phyloP scores from a whole-genome alignment of 2,329 filamentous ascomycete species.

The Phialophora verrucosa region DNA sequence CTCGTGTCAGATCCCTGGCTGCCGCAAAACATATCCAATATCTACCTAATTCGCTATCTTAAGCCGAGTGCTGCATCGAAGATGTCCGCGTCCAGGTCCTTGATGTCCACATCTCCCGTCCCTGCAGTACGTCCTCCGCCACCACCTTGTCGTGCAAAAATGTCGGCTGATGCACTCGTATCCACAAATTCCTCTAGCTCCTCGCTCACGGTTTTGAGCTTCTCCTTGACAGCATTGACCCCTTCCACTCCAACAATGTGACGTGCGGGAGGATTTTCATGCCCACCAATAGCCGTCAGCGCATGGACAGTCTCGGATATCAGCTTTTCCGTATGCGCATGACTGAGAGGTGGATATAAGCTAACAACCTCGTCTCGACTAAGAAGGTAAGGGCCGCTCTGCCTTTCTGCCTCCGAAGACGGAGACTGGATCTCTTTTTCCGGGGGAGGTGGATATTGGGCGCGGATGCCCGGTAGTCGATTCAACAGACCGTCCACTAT shows the following conservation, averaged over 20 bases:
- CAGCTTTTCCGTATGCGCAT: conserved; percentile 71
- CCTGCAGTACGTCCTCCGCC: conserved; percentile 23
- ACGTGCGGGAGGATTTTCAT: conserved; percentile 91
- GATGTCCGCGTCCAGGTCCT: conserved; percentile 29
- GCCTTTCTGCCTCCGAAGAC: conserved; percentile 36
- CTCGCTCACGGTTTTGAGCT: conserved; percentile 93
- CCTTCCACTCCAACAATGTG: conserved; percentile 95
- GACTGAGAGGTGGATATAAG: conserved; percentile 75
- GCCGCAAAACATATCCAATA: neutral
- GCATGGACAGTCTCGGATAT: conserved; percentile 91
- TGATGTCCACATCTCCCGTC: conserved; percentile 28
- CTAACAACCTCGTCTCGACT: conserved; percentile 58
- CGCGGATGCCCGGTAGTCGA: conserved; percentile 68
- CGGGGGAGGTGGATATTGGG: conserved; percentile 43
- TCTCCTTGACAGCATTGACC: conserved; percentile 87
- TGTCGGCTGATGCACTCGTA: conserved; percentile 80
- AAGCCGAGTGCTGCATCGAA: conserved; percentile 28
- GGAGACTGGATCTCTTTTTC: conserved; percentile 35
- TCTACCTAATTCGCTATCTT: conserved; percentile 10
- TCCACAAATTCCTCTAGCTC: conserved; percentile 96
- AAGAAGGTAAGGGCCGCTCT: conserved; percentile 37
- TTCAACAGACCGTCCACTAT: conserved; percentile 83
- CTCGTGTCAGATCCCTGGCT: neutral
- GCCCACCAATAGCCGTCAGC: conserved; percentile 87
- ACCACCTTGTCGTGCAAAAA: conserved; percentile 24